Evolutionary conservation across 192 early-diverging fungal genomes (phyloP).

Genomic region (Podochytrium sp.): DNA sequence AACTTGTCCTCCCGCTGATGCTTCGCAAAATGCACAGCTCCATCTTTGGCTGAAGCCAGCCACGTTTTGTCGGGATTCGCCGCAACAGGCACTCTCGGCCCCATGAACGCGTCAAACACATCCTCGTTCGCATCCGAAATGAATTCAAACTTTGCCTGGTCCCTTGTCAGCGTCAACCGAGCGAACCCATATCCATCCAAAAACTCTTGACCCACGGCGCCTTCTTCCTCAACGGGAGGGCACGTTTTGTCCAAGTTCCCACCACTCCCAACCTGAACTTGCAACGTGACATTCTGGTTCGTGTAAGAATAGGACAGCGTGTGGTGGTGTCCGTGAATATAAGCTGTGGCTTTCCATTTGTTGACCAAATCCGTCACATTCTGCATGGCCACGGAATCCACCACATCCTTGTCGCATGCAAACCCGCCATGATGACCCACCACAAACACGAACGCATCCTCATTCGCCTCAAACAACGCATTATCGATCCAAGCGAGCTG

Average conservation of each 20-base stretch:
- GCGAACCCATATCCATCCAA: slow-evolving; percentile 19
- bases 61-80: neutral
- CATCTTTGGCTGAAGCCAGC: neutral
- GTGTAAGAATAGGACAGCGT: slow-evolving; percentile 16
- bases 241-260: slow-evolving; percentile 11
- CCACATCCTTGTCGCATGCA: slow-evolving; percentile 18
- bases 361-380: slow-evolving; percentile 3
- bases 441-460: slow-evolving; percentile 25
- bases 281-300: slow-evolving; percentile 11
- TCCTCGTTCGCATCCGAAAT: neutral
- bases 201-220: slow-evolving; percentile 19
- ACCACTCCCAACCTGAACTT: slow-evolving; percentile 24
- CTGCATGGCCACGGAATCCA: neutral
- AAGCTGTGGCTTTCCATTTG: slow-evolving; percentile 29
- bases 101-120: neutral
- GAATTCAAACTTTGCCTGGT: slow-evolving; percentile 8
- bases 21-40: too few relatives aligned
- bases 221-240: neutral
- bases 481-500: slow-evolving; percentile 31
- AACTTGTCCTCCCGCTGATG: too few relatives aligned
- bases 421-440: slow-evolving; percentile 27
- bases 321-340: slow-evolving; percentile 32
- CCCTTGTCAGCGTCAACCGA: neutral
- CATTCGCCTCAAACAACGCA: slow-evolving; percentile 10
- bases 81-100: neutral